Evolutionary conservation across 257 asterid species (phyloP), one percentile per base, ranked within the genome.

Genomic region (Solanum clarkiae): DNA sequence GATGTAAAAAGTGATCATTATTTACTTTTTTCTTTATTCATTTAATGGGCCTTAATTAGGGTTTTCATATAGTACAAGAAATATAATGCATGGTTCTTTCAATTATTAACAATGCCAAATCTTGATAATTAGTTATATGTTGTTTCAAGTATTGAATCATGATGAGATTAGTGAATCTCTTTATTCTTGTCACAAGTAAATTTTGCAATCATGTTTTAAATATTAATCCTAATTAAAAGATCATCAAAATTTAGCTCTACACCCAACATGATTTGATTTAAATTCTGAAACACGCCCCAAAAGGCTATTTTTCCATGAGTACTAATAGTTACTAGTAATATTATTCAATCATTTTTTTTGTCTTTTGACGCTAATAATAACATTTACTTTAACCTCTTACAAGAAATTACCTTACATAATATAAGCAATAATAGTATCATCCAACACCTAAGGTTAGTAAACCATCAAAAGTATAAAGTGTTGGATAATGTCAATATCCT

Each of bases 1-100:
- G 49, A 86, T 56, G 56, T 56, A 87, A 85, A 32, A 88, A 55
- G 85, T 47, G 18, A 87, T 84, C n/a, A 84, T 86, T 86, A 77
- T 84, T 80, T 22, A 57, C 3, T 1, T 80, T 80, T 44, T 14
- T 26, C 10, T 7, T 65, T 54, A 44, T 80, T 69, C 63, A 60
- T 15, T 45, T 53, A 32, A 57, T 70, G 47, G 32, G 13, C 5
- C 80, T 82, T 77, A 68, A 32, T 15, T 68, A 85, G 87, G 77
- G 86, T 80, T 86, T 83, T 18, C 62, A 79, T 56, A n/a, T 70
- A 69, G 54, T 57, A 9, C 3, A 29, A 80, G 2, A 53, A 29
- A 66, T 29, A 14, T 29, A 66, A 32, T 70, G 80, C 80, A 49
- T 62, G 57, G 44, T 40, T 45, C 80, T 15, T 65, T 82, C 24